These are phyloP conservation scores for Striga hermonthica DNA, from an alignment of 305 asterid species.

Conservation along the genomic window DNA sequence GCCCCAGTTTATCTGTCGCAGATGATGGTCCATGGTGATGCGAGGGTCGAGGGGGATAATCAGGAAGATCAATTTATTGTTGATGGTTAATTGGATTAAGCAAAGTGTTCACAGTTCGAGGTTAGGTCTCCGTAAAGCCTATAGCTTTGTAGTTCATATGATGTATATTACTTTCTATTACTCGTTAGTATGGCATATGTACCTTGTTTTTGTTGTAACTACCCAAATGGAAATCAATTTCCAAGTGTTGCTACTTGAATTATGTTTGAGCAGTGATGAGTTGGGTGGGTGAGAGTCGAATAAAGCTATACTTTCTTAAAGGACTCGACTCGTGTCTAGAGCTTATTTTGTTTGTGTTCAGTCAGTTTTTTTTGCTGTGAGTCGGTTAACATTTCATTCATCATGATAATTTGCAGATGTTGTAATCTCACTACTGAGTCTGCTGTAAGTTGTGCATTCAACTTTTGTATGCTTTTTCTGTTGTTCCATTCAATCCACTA, in stretches of 20 bases:
- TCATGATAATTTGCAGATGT: not conserved
- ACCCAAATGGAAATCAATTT: slow-evolving; percentile 25
- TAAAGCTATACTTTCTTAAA: not conserved
- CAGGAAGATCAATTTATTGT: slow-evolving; percentile 96
- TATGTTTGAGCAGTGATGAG: slow-evolving; percentile 6
- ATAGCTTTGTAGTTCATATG: slow-evolving; percentile 36
- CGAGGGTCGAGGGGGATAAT: slow-evolving; percentile 74
- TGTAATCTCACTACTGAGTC: not conserved
- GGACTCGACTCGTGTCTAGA: not conserved
- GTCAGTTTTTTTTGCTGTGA: not conserved
- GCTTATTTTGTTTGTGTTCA: not conserved
- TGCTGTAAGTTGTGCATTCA: not conserved
- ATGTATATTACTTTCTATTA: slow-evolving; percentile 28
- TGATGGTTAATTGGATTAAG: slow-evolving; percentile 49
- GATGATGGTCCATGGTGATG: slow-evolving; percentile 89
- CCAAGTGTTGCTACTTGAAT: slow-evolving; percentile 23
- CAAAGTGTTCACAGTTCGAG: slow-evolving; percentile 17
- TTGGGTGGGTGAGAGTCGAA: not conserved
- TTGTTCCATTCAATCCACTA: no score
- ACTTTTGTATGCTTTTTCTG: not conserved
- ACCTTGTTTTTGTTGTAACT: slow-evolving; percentile 36
- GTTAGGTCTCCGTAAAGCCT: slow-evolving; percentile 28
- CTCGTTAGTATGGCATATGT: not conserved
- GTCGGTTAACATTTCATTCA: not conserved
- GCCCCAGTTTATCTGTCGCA: slow-evolving; percentile 72